These are phyloP conservation scores for Coniella vitis DNA, from an alignment of 2,329 filamentous ascomycete genomes.

Conservation along the genomic window DNA sequence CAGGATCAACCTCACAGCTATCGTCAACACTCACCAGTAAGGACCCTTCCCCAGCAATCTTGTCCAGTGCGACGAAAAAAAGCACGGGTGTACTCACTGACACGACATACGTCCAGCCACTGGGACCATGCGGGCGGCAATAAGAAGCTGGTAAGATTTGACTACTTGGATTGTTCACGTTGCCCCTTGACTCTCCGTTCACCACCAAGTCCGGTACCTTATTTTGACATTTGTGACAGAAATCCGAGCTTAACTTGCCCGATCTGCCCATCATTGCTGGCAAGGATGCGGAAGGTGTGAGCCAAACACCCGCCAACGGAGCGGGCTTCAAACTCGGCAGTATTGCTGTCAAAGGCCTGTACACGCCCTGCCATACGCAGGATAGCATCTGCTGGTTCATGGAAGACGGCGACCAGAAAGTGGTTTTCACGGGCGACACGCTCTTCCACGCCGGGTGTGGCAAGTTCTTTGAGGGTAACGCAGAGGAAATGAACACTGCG, in stretches of 20 bases:
- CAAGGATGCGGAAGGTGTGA: conserved; percentile 76
- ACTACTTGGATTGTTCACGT: no score
- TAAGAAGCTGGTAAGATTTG: conserved; percentile 58
- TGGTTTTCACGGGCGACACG: conserved; percentile 93
- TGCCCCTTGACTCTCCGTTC: conserved; percentile 15
- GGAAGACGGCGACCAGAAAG: conserved; percentile 68
- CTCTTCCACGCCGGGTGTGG: conserved; percentile 94
- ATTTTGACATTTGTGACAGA: conserved; percentile 18
- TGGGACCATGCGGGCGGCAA: conserved; percentile 95
- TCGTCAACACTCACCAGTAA: conserved; percentile 97
- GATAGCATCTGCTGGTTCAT: conserved; percentile 96
- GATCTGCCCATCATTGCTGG: conserved; percentile 78
- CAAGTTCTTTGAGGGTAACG: conserved; percentile 88
- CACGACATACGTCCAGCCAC: conserved; percentile 52
- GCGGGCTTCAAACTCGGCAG: conserved; percentile 75
- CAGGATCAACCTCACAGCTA: conserved; percentile 75
- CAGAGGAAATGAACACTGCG: conserved; percentile 86
- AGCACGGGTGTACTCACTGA: not conserved
- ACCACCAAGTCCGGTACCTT: not conserved
- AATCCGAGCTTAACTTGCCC: conserved; percentile 43
- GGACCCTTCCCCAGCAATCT: conserved; percentile 26
- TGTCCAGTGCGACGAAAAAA: not conserved
- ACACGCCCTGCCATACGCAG: conserved; percentile 96
- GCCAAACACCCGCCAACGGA: conserved; percentile 66
- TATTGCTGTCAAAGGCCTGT: conserved; percentile 78